A percentile compares a stretch with the other conserved stretches of the same genome.
These are phyloP conservation scores for Heterobasidion annosum DNA, from an alignment of 1,284 basidiomycete genomes.

Conservation along the genomic window DNA sequence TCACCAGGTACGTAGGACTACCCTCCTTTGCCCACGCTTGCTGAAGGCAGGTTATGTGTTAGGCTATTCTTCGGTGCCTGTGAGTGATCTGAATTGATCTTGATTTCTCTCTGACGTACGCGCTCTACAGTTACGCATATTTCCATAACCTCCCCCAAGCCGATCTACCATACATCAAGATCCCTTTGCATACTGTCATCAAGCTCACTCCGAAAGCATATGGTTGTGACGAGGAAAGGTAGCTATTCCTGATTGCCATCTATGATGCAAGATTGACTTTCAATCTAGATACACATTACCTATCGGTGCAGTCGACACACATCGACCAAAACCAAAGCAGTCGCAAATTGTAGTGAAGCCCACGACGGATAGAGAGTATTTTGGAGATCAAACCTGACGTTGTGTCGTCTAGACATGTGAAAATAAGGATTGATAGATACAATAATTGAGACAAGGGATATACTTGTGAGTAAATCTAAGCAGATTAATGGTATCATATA, in stretches of 20 bases:
- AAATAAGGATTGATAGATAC: too few relatives aligned
- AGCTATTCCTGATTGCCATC: conserved; percentile 1
- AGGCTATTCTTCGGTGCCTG: conserved; percentile 88
- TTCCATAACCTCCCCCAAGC: conserved; percentile 90
- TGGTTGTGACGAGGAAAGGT: conserved; percentile 97
- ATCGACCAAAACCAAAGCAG: conserved; percentile 76
- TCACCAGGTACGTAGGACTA: conserved; percentile 59
- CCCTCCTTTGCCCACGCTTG: too few relatives aligned
- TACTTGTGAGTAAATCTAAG: too few relatives aligned
- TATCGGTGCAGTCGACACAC: conserved; percentile 89
- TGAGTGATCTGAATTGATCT: conserved; percentile 26
- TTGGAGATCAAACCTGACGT: conserved; percentile 11
- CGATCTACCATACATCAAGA: conserved; percentile 97
- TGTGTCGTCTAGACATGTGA: too few relatives aligned
- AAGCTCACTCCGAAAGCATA: conserved; percentile 98
- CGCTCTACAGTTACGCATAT: conserved; percentile 70
- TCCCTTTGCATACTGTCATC: conserved; percentile 94
- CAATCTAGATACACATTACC: conserved; percentile 67
- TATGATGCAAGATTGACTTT: background rate
- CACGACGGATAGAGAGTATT: conserved; percentile 27
- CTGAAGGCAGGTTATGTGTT: background rate
- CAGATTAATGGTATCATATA: too few relatives aligned
- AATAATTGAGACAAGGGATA: too few relatives aligned
- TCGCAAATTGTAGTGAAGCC: conserved; percentile 15
- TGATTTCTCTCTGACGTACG: background rate